A percentile compares a stretch with the other conserved stretches of the same genome.
Conservation (phyloP, 345 rosid species). For the Lepidium didymum region DNA sequence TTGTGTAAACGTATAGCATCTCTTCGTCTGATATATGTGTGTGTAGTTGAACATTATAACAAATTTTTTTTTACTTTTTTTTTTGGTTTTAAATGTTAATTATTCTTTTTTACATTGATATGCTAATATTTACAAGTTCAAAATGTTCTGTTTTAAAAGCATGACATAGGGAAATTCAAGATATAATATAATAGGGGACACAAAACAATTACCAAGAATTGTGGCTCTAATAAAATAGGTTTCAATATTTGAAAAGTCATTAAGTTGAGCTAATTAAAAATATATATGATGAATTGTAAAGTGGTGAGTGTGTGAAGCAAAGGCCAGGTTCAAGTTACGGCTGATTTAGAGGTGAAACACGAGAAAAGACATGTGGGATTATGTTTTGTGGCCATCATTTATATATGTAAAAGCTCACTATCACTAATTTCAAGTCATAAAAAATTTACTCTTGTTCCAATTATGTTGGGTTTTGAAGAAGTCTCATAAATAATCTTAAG, state of each 20-base stretch:
- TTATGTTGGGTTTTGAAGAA: background rate
- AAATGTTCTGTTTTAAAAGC: slow-evolving; percentile 9
- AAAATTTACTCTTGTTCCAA: background rate
- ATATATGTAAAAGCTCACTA: background rate
- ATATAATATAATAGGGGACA: slow-evolving; percentile 5
- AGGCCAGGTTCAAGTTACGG: slow-evolving; percentile 23
- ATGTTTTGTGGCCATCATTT: slow-evolving; percentile 2
- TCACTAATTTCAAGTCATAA: background rate
- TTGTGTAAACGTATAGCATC: no score
- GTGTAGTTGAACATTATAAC: no score
- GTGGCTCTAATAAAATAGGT: background rate
- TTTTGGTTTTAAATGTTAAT: no score
- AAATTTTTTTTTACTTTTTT: no score
- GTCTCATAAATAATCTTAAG: background rate
- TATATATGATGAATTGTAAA: background rate
- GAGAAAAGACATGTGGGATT: slow-evolving; percentile 30
- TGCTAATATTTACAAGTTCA: background rate
- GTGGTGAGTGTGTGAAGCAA: slow-evolving; percentile 7
- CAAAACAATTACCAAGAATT: slow-evolving; percentile 11
- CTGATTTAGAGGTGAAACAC: slow-evolving; percentile 23
- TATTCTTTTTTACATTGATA: background rate
- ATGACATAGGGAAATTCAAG: background rate
- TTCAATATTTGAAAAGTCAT: background rate
- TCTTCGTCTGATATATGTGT: no score
- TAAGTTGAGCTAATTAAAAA: background rate